A percentile compares a stretch with the other conserved stretches of the same genome.
Conservation (phyloP, 495 filamentous ascomycete species). For the Letharia lupina region DNA sequence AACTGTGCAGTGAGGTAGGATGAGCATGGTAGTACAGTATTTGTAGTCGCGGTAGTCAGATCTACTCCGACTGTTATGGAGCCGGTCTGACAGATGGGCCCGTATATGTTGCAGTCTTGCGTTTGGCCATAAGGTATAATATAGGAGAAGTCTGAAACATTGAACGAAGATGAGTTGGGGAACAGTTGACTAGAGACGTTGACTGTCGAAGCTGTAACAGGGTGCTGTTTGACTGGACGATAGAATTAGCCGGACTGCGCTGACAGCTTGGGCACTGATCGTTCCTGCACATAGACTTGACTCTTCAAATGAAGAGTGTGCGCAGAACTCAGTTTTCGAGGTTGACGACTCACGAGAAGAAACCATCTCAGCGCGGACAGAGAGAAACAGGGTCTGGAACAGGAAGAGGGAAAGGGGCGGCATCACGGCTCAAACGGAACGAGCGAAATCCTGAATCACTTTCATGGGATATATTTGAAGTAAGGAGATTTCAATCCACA, state of each 20-base stretch:
- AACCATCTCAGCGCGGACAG: not conserved
- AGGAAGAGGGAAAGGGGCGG: not conserved
- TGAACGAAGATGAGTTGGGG: not conserved
- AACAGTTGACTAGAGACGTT: not conserved
- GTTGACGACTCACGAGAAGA: too few relatives aligned
- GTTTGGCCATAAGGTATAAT: constrained; percentile 4
- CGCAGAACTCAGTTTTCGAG: too few relatives aligned
- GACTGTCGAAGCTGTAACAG: not conserved
- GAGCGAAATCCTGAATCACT: not conserved
- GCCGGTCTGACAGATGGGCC: constrained; percentile 6
- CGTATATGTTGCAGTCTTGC: constrained; percentile 13
- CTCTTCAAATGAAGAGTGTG: too few relatives aligned
- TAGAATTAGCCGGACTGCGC: too few relatives aligned
- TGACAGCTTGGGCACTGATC: too few relatives aligned
- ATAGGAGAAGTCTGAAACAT: not conserved
- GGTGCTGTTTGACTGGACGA: not conserved
- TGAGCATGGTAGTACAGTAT: constrained; percentile 16
- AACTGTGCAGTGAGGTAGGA: constrained; percentile 13
- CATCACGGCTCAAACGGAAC: not conserved
- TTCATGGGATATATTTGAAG: too few relatives aligned
- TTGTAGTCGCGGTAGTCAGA: not conserved
- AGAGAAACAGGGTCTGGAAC: not conserved
- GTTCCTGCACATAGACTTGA: too few relatives aligned
- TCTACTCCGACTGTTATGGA: constrained; percentile 11
- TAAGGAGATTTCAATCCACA: not conserved